These are phyloP conservation scores for Albizia julibrissin DNA, from an alignment of 306 rosid species.

Conservation along the genomic window DNA sequence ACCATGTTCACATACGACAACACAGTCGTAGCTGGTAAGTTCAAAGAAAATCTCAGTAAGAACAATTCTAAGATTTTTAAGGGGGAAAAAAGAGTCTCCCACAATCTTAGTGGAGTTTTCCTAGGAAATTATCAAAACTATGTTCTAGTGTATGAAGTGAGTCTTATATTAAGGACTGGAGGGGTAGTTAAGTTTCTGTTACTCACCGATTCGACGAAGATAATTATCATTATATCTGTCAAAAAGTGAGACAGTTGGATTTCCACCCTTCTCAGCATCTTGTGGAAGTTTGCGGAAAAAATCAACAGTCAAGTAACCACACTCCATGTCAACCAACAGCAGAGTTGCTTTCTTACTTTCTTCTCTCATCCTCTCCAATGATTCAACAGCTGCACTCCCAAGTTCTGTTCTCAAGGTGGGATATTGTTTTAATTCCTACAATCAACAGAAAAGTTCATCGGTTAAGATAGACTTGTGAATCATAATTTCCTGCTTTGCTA, in stretches of 20 bases:
- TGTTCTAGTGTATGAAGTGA: neutral
- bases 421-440: conserved; percentile 88
- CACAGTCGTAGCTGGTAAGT: conserved; percentile 70
- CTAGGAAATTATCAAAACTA: neutral
- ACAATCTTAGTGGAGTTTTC: neutral
- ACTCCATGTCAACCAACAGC: conserved; percentile 87
- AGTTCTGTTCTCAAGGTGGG: conserved; percentile 92
- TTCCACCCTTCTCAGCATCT: conserved; percentile 95
- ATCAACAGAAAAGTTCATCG: conserved; percentile 14
- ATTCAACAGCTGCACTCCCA: conserved; percentile 78
- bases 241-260: conserved; percentile 87
- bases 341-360: conserved; percentile 93
- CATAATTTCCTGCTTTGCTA: neutral
- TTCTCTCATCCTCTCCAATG: conserved; percentile 86
- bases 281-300: conserved; percentile 98
- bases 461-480: neutral
- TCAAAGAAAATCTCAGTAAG: conserved; percentile 19
- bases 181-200: neutral
- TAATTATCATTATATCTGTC: conserved; percentile 93
- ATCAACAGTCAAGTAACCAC: conserved; percentile 86
- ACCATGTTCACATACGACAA: conserved; percentile 93
- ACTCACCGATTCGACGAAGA: conserved; percentile 87
- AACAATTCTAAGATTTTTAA: neutral
- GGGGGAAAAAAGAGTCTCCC: neutral
- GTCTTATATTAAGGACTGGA: too few species aligned